A percentile compares a stretch with the other conserved stretches of the same genome.
phyloP scores from a whole-genome alignment of 148 eudicot genomes.

The Persicaria tinctoria region DNA sequence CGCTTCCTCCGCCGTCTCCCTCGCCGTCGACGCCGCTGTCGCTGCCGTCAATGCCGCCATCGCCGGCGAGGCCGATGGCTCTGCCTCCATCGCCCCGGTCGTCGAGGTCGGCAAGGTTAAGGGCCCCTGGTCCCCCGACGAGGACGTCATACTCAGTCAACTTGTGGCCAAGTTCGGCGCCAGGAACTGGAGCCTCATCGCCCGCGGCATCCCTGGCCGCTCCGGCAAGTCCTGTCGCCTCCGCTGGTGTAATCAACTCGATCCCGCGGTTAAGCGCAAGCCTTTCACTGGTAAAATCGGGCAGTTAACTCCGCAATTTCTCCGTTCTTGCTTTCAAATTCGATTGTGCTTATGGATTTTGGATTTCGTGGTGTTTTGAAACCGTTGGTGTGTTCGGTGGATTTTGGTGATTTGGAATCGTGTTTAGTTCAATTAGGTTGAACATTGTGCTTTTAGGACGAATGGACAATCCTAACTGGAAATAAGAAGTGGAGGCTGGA shows the following conservation, averaged over 20 bases:
- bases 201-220: conserved; percentile 64
- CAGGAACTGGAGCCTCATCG: conserved; percentile 61
- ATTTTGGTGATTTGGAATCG: neutral
- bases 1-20: conserved; percentile 4
- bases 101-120: conserved; percentile 19
- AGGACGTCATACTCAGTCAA: conserved; percentile 39
- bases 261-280: conserved; percentile 54
- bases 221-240: conserved; percentile 69
- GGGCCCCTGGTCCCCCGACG: conserved; percentile 63
- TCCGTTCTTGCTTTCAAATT: neutral
- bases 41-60: conserved; percentile 2
- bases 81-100: conserved; percentile 6
- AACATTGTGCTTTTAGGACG: neutral
- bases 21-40: neutral
- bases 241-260: conserved; percentile 78
- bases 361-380: neutral
- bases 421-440: neutral
- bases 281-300: conserved; percentile 57
- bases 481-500: neutral
- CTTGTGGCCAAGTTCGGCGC: conserved; percentile 51
- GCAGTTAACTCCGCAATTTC: neutral
- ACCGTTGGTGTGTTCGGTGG: neutral
- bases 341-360: neutral
- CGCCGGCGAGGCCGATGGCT: conserved; percentile 2
- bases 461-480: neutral